Evolutionary conservation across 2,329 filamentous ascomycete genomes (phyloP).

Genomic region (Trichothecium roseum): DNA sequence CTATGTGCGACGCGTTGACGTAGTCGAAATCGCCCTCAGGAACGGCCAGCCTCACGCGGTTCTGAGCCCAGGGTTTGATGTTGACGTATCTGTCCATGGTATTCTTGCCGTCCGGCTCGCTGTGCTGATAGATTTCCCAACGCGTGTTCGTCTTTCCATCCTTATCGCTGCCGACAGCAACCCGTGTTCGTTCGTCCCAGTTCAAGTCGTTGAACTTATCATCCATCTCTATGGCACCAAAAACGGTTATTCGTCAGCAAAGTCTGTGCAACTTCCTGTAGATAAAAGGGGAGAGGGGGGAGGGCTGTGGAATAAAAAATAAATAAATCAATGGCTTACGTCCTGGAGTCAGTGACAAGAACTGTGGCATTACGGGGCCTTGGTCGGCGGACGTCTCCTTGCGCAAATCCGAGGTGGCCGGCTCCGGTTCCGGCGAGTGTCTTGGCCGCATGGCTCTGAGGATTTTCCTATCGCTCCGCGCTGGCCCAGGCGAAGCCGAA

Average conservation of each 20-base stretch:
- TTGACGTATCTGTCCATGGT: constrained; percentile 75
- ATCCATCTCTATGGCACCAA: constrained; percentile 29
- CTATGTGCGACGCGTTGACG: constrained; percentile 71
- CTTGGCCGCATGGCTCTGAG: too few species aligned
- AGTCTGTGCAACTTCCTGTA: background rate
- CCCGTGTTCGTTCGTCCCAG: constrained; percentile 41
- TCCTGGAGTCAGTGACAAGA: constrained; percentile 24
- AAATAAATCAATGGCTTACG: too few species aligned
- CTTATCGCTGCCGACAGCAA: constrained; percentile 20
- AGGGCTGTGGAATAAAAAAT: too few species aligned
- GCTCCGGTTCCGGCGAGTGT: too few species aligned
- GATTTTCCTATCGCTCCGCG: too few species aligned
- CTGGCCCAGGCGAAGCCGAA: too few species aligned
- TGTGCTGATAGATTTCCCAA: constrained; percentile 25
- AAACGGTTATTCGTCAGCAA: constrained; percentile 4
- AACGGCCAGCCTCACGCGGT: constrained; percentile 72
- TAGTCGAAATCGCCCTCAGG: constrained; percentile 65
- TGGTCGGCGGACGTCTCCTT: background rate
- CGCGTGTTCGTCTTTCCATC: constrained; percentile 17
- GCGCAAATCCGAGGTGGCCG: background rate
- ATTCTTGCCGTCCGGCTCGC: constrained; percentile 16
- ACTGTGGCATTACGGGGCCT: constrained; percentile 24
- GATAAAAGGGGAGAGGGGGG: too few species aligned
- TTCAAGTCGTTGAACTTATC: constrained; percentile 41
- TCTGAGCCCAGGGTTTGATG: constrained; percentile 81